These are phyloP conservation scores for Penicillium coprophilum DNA, from an alignment of 495 filamentous ascomycete species.

Conservation along the genomic window DNA sequence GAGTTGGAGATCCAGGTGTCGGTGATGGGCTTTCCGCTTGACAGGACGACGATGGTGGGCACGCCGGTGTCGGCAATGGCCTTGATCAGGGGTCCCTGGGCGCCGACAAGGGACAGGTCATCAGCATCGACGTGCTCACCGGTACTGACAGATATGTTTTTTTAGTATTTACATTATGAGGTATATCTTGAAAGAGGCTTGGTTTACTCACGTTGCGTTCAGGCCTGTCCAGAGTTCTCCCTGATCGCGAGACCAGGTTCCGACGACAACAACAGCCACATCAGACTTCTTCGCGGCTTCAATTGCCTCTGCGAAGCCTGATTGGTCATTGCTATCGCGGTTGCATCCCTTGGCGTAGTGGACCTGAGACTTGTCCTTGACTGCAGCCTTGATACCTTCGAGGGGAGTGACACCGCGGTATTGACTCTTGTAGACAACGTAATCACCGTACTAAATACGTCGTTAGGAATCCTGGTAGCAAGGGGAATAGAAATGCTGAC, in stretches of 20 bases:
- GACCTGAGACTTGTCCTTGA: conserved; percentile 51
- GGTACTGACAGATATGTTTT: conserved; percentile 50
- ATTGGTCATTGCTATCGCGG: conserved; percentile 68
- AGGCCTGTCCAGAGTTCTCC: conserved; percentile 63
- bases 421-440: conserved; percentile 60
- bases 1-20: conserved; percentile 63
- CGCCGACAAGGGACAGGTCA: conserved; percentile 64
- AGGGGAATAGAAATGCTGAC: conserved; percentile 18
- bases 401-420: conserved; percentile 64
- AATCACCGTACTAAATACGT: conserved; percentile 59
- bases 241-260: conserved; percentile 74
- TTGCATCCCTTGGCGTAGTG: conserved; percentile 69
- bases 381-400: conserved; percentile 62
- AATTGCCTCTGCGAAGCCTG: conserved; percentile 61
- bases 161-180: background rate
- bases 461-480: conserved; percentile 4
- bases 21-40: conserved; percentile 67
- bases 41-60: conserved; percentile 68
- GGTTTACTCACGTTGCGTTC: conserved; percentile 55
- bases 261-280: conserved; percentile 68
- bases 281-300: conserved; percentile 63
- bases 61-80: conserved; percentile 64
- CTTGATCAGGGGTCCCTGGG: conserved; percentile 61
- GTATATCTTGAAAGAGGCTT: background rate
- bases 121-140: conserved; percentile 69